Evolutionary conservation across 2,329 filamentous ascomycete species (phyloP).

Genomic region (Penicillium sp.): DNA sequence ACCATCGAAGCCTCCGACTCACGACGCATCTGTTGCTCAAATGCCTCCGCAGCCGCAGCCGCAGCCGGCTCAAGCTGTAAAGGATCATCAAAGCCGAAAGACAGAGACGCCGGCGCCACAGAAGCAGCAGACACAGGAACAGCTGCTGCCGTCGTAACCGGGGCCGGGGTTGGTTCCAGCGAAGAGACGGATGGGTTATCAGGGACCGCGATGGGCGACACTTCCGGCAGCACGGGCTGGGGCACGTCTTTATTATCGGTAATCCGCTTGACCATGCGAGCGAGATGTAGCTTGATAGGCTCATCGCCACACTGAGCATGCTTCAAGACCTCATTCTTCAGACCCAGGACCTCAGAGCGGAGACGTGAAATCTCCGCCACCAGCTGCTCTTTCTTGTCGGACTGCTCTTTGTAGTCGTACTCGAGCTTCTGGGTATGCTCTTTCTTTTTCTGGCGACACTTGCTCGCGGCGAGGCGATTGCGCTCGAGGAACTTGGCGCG

Average conservation of each 20-base stretch:
- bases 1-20: conserved; percentile 31
- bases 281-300: conserved; percentile 38
- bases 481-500: conserved; percentile 57
- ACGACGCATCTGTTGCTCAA: conserved; percentile 33
- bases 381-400: conserved; percentile 34
- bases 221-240: neutral
- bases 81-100: conserved; percentile 37
- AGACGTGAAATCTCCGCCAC: conserved; percentile 36
- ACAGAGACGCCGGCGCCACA: conserved; percentile 16
- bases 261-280: conserved; percentile 40
- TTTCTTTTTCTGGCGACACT: conserved; percentile 64
- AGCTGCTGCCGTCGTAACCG: conserved; percentile 1
- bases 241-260: conserved; percentile 29
- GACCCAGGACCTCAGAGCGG: conserved; percentile 37
- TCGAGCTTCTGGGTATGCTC: conserved; percentile 56
- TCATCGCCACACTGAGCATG: conserved; percentile 42
- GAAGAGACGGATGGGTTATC: conserved; percentile 17
- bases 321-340: conserved; percentile 43
- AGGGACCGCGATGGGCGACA: conserved; percentile 9
- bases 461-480: conserved; percentile 59
- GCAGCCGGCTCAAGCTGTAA: conserved; percentile 28
- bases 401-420: conserved; percentile 36
- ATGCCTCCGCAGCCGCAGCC: conserved; percentile 15
- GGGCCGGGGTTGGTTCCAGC: conserved; percentile 1
- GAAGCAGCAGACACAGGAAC: neutral